Evolutionary conservation across 2,329 filamentous ascomycete genomes (phyloP), one percentile per base, ranked within the genome.

Genomic region (Calycina herbarum): DNA sequence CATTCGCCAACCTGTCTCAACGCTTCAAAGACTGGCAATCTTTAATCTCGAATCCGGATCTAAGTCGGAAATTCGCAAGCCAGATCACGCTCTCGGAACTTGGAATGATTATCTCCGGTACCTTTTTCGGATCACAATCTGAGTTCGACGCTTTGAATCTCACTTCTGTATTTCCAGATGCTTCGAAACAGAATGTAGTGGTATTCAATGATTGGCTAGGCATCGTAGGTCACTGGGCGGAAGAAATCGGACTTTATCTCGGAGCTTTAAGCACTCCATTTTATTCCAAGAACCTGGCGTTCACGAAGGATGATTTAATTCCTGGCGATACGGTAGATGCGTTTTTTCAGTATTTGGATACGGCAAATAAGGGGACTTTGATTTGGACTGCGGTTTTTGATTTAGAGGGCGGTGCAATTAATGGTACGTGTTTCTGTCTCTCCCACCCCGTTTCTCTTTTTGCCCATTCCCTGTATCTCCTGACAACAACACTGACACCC

Each of bases 371-470:
- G 65, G 85, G 82, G 2, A 86, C 84, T 0, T 74, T 82, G 1
- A 68, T 86, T 2, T 89, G 87, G 85, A 84, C 85, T 71, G 77
- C 88, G 64, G 86, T 89, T 56, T 89, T 89, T 71, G 85, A 89
- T 72, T 81, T 85, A 0, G 80, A 82, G 17, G 87, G 86, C 56
- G 88, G 88, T 10, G 86, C 86, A 13, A 81, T 86, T 61, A 82
- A 80, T 69, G 86, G 48, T 54, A 10, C 3, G 20, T 11, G 8
- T 11, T 20, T 20, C 7, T 8, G n/a, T 15, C n/a, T 48, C 20
- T 20, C 20, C 20, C 20, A 20, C 20, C 20, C 20, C 20, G 20
- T 20, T 20, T 20, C 20, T 20, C 20, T 20, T 20, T 20, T 20
- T 20, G 20, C 1, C 1, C 20, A 20, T 20, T 20, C 20, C 20